phyloP scores from a whole-genome alignment of 108 stramenopile genomes.

The Nannochloropsis gaditana region DNA sequence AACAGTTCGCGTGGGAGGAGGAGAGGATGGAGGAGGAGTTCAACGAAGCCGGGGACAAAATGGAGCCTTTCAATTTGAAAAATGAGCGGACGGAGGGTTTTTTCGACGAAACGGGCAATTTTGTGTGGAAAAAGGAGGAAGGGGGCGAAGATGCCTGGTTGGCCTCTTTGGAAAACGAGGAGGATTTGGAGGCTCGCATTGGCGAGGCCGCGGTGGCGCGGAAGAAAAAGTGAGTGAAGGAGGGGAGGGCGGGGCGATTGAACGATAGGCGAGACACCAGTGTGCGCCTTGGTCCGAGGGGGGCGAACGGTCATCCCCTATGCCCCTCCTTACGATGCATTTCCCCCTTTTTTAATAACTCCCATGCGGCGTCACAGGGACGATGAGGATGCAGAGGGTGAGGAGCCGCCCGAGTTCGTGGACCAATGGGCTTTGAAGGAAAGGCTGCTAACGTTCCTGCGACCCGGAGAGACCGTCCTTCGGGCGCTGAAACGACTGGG shows the following conservation, averaged over 20 bases:
- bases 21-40: slow-evolving; percentile 45
- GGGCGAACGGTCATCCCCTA: too few species aligned
- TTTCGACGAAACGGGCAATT: slow-evolving; percentile 55
- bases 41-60: slow-evolving; percentile 53
- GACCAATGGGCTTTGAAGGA: slow-evolving; percentile 31
- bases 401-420: slow-evolving; percentile 28
- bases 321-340: neutral
- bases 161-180: slow-evolving; percentile 8
- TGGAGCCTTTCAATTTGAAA: slow-evolving; percentile 53
- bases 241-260: neutral
- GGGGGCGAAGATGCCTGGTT: slow-evolving; percentile 24
- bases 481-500: slow-evolving; percentile 41
- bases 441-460: slow-evolving; percentile 28
- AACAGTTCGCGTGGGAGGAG: slow-evolving; percentile 51
- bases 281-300: too few species aligned
- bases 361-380: neutral
- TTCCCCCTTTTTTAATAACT: neutral
- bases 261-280: too few species aligned
- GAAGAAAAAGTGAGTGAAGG: neutral
- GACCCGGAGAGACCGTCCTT: slow-evolving; percentile 45
- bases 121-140: slow-evolving; percentile 50
- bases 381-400: neutral
- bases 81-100: slow-evolving; percentile 52
- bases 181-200: slow-evolving; percentile 15
- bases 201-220: neutral